phyloP scores from a whole-genome alignment of 139 green algal species.

The Coccomyxa sp. region DNA sequence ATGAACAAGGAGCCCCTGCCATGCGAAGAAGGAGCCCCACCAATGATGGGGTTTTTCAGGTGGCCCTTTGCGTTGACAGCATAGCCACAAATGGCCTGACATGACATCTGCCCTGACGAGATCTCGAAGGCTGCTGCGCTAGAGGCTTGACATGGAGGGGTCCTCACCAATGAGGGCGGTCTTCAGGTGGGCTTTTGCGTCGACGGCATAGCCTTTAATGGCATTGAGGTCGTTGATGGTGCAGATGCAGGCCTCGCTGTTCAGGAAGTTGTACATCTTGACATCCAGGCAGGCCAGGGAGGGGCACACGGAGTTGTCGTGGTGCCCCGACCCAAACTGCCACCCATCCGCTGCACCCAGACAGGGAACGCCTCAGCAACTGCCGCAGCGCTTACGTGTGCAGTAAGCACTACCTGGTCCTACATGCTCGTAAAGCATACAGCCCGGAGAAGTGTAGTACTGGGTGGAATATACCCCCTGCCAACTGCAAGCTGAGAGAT shows the following conservation, averaged over 20 bases:
- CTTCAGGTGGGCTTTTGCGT: not conserved
- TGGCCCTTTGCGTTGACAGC: too few relatives aligned
- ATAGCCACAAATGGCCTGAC: not conserved
- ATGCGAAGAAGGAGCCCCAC: too few relatives aligned
- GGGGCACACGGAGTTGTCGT: conserved; percentile 1
- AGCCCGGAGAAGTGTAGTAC: too few relatives aligned
- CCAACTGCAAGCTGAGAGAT: too few relatives aligned
- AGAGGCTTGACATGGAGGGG: not conserved
- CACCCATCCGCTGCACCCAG: too few relatives aligned
- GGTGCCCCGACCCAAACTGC: not conserved
- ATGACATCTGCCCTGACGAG: not conserved
- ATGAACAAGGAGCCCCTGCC: not conserved
- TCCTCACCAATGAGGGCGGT: conserved; percentile 1
- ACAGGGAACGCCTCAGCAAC: too few relatives aligned
- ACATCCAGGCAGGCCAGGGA: conserved; percentile 2
- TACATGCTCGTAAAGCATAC: too few relatives aligned
- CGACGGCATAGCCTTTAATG: not conserved
- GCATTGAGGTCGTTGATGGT: not conserved
- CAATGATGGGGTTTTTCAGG: too few relatives aligned
- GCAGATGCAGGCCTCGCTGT: conserved; percentile 7
- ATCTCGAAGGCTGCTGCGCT: not conserved
- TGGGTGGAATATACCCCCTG: too few relatives aligned
- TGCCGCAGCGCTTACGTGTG: too few relatives aligned
- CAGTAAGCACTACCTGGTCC: too few relatives aligned
- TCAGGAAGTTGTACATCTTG: conserved; percentile 9